Conservation (phyloP, 768 basidiomycete species). For the Calocybe cyanea region DNA sequence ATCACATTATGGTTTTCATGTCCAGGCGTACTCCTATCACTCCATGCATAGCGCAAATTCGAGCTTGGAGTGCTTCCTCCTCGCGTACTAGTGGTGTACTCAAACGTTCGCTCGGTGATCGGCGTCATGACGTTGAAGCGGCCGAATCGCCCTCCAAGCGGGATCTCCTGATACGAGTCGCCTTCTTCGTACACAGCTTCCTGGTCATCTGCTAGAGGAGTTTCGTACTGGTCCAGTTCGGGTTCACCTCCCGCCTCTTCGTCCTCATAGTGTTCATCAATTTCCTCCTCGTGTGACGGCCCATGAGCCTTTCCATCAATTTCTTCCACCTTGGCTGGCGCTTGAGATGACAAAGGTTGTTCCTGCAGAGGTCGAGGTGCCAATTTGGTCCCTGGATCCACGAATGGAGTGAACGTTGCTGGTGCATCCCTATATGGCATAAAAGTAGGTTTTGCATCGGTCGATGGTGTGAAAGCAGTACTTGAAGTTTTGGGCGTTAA, state of each 20-base stretch:
- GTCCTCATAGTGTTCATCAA: constrained; percentile 26
- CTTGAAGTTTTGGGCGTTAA: constrained; percentile 44
- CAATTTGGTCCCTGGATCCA: constrained; percentile 17
- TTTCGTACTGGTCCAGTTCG: constrained; percentile 31
- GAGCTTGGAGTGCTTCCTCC: constrained; percentile 38
- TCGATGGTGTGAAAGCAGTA: constrained; percentile 37
- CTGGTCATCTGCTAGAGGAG: constrained; percentile 20
- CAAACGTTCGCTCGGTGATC: constrained; percentile 91
- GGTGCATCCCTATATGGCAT: constrained; percentile 38
- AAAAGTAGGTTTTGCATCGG: constrained; percentile 31
- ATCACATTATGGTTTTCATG: constrained; percentile 45
- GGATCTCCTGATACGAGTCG: constrained; percentile 42
- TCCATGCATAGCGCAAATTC: constrained; percentile 11
- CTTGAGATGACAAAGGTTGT: constrained; percentile 15
- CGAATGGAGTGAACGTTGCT: constrained; percentile 34
- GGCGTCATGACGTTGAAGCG: constrained; percentile 95
- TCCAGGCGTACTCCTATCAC: constrained; percentile 19
- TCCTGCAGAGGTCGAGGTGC: constrained; percentile 1
- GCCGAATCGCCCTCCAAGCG: constrained; percentile 74
- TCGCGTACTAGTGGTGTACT: constrained; percentile 67
- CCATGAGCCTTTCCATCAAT: constrained; percentile 31
- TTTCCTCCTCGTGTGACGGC: constrained; percentile 24
- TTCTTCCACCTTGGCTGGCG: constrained; percentile 22
- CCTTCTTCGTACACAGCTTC: constrained; percentile 35
- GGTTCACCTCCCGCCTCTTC: constrained; percentile 2